Evolutionary conservation across 2,329 filamentous ascomycete species (phyloP).

Genomic region (Neopestalotiopsis sp.): DNA sequence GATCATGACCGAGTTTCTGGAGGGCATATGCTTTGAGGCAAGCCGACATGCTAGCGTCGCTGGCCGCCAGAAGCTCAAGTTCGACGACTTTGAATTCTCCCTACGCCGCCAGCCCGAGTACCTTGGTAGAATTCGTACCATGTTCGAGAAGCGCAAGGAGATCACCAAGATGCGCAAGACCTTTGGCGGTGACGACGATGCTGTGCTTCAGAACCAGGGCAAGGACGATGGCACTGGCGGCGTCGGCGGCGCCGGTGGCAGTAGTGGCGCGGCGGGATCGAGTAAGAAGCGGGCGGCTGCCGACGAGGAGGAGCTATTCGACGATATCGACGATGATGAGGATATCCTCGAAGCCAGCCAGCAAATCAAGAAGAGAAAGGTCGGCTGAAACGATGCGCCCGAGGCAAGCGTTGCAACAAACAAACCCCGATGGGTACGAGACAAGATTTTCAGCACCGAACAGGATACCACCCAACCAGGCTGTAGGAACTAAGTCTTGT

Average conservation of each 20-base stretch:
- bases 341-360: slow-evolving; percentile 22
- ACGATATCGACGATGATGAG: slow-evolving; percentile 27
- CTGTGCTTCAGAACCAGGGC: slow-evolving; percentile 45
- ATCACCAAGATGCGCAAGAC: slow-evolving; percentile 84
- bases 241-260: slow-evolving; percentile 16
- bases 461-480: not conserved
- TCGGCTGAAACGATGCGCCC: not conserved
- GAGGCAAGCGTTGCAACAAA: not conserved
- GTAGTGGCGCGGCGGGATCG: slow-evolving; percentile 25
- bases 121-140: slow-evolving; percentile 86
- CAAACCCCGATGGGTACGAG: not conserved
- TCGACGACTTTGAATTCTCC: slow-evolving; percentile 96
- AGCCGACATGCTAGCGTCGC: slow-evolving; percentile 85
- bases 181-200: slow-evolving; percentile 72
- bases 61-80: slow-evolving; percentile 94
- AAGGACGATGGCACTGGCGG: slow-evolving; percentile 22
- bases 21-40: slow-evolving; percentile 90
- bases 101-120: slow-evolving; percentile 85
- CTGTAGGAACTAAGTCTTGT: no score
- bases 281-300: slow-evolving; percentile 18
- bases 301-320: slow-evolving; percentile 38
- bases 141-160: slow-evolving; percentile 85
- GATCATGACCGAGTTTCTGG: slow-evolving; percentile 95
- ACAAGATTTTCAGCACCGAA: not conserved
- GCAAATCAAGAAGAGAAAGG: slow-evolving; percentile 22